Base-by-base conservation (phyloP, 345 rosid genomes). In the Triadica sebifera region DNA sequence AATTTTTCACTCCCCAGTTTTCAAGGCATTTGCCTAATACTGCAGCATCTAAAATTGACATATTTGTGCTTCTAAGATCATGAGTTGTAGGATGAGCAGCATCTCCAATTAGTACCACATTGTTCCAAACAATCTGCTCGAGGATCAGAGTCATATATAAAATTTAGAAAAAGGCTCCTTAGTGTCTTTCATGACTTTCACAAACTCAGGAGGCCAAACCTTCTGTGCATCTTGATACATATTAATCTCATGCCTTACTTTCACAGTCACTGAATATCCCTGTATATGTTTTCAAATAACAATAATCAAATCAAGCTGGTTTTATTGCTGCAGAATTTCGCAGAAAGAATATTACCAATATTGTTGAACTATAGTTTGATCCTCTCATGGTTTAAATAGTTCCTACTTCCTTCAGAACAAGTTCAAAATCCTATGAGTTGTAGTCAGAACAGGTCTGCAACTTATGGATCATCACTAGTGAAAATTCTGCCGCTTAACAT, bases 21-120 rank as follows among this genome's bases (percentile, higher is more conserved):
- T 75, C 72, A 29, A 92, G 77, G 84, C 94, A 88, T 61, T 85
- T 81, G n/a, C 96, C 93, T 34, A 92, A 78, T 50, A 87, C 87
- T 55, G 76, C 85, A 1, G 94, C 93, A 75, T 94, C 98, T 50
- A 86, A 34, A 72, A 90, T 39, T 10, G 94, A 89, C 96, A 94
- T 90, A 87, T 91, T 94, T 34, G 94, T 91, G 80, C 98, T 94
- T 83, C 97, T 80, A 61, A 84, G 22, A 6, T 93, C 89, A 60
- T 89, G 96, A 43, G 90, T 87, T 1, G 87, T 86, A 8, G 98
- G 96, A 76, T 91, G 98, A 63, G 98, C 92, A 0, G 97, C 92
- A 59, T 93, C 98, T 47, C 96, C 98, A 0, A 87, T 74, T 19
- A 91, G 77, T 22, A 88, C 90, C 12, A 86, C 85, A 63, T 85